Base-by-base conservation (phyloP, 2,329 filamentous ascomycete species). In the Incumbomyces lentus region DNA sequence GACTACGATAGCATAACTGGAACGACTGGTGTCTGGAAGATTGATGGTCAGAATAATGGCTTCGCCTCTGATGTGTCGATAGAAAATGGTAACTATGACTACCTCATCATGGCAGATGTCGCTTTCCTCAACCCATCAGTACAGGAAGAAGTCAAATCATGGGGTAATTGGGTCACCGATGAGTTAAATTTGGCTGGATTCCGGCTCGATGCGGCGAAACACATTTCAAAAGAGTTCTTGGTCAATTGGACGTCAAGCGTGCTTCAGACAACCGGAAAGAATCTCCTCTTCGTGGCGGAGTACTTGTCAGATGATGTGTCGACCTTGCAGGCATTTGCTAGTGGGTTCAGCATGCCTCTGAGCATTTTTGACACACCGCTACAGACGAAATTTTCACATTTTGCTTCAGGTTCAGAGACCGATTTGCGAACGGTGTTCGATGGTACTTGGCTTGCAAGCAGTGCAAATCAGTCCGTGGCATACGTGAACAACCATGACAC, bases 191-290 rank as follows among this genome's bases (percentile, higher is more conserved):
- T 86, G 10, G 70, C 74, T 51, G 82, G 82, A 1, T 80, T 86
- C 61, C 72, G 83, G n/a, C 72, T 86, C 38, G 83, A 87, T 60
- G 83, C 82, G 12, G 78, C 81, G 16, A 83, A 85, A 64, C 83
- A 87, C 63, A 84, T 81, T 62, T n/a, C n/a, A n/a, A n/a, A n/a
- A n/a, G n/a, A n/a, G n/a, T n/a, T n/a, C n/a, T n/a, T n/a, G n/a
- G n/a, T 82, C 77, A 71, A 78, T 14, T 84, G 84, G 63, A 73
- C 85, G 43, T 64, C 67, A 5, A 74, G 75, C 57, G 65, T 68
- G 37, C 64, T 61, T 0, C 18, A 32, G 5, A 12, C 42, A 3
- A 40, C 47, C 1, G 66, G 69, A 19, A 73, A 73, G 3, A 64
- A 74, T 12, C 78, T 79, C 61, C 81, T 84, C 56, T 66, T 84